Evolutionary conservation across 164 flowering plant species (phyloP).

Genomic region (Tetrastigma voinierianum): DNA sequence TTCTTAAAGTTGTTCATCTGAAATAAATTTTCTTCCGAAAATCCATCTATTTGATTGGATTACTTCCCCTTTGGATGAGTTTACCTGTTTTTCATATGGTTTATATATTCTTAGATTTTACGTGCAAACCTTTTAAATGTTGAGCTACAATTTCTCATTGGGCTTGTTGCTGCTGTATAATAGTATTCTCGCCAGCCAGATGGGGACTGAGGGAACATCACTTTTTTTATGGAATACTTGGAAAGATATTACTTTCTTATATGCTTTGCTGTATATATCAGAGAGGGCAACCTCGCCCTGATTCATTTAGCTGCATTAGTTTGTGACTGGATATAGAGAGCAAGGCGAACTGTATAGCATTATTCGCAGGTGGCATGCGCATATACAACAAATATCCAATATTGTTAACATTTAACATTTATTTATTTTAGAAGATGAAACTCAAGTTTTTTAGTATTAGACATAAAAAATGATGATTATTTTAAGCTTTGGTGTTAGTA

Average conservation of each 20-base stretch:
- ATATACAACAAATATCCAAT: neutral
- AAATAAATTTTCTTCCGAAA: no score
- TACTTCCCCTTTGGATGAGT: neutral
- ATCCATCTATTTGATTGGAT: no score
- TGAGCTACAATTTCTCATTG: constrained; percentile 65
- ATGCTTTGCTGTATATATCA: constrained; percentile 95
- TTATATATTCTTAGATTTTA: neutral
- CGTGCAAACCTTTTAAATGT: constrained; percentile 10
- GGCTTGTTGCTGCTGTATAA: no score
- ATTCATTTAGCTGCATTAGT: constrained; percentile 50
- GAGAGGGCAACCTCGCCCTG: constrained; percentile 69
- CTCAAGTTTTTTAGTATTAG: neutral
- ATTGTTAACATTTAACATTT: neutral
- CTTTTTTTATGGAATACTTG: constrained; percentile 95
- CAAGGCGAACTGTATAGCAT: constrained; percentile 92
- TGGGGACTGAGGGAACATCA: constrained; percentile 93
- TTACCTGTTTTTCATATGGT: constrained; percentile 3
- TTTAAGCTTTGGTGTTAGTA: neutral
- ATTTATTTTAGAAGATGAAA: neutral
- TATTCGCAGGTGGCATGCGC: constrained; percentile 68
- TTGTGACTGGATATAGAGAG: constrained; percentile 95
- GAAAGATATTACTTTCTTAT: constrained; percentile 96
- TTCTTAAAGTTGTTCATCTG: neutral
- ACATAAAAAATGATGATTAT: neutral
- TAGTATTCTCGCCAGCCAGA: constrained; percentile 86